A percentile compares a stretch with the other conserved stretches of the same genome.
Evolutionary conservation across 1,284 basidiomycete genomes (phyloP).

Genomic region (Rhodotorula sp.): DNA sequence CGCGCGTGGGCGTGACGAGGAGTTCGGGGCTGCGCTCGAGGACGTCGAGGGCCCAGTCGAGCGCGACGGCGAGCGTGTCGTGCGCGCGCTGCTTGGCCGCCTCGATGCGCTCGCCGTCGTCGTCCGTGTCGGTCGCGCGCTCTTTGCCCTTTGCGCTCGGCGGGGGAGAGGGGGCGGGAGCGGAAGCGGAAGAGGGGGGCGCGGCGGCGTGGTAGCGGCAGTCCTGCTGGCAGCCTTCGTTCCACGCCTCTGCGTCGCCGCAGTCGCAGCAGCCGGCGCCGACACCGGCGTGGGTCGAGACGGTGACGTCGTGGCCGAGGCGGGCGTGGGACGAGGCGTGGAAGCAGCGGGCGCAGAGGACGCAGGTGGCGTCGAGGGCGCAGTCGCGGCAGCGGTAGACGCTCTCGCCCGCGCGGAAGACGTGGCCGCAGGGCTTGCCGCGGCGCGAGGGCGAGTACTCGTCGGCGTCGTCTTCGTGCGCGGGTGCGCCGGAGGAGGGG

Average conservation of each 20-base stretch:
- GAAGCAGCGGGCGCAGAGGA: slow-evolving; percentile 84
- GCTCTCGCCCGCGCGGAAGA: slow-evolving; percentile 46
- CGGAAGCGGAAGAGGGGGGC: slow-evolving; percentile 8
- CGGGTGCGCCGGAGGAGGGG: not conserved
- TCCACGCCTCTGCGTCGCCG: slow-evolving; percentile 84
- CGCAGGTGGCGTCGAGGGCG: slow-evolving; percentile 80
- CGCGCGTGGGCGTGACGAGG: slow-evolving; percentile 6
- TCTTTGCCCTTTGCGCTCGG: slow-evolving; percentile 8
- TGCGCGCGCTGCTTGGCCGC: slow-evolving; percentile 1
- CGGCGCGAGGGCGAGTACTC: slow-evolving; percentile 23
- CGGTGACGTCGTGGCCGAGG: slow-evolving; percentile 78
- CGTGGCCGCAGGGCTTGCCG: slow-evolving; percentile 45
- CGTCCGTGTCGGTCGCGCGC: slow-evolving; percentile 25
- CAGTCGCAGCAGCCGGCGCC: slow-evolving; percentile 74
- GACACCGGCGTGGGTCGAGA: slow-evolving; percentile 85
- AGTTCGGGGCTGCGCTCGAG: slow-evolving; percentile 27
- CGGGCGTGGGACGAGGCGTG: slow-evolving; percentile 71
- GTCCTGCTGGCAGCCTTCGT: slow-evolving; percentile 30
- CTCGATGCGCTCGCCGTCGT: slow-evolving; percentile 20
- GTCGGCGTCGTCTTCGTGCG: not conserved
- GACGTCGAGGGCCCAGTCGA: slow-evolving; percentile 41
- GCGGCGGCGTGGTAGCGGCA: slow-evolving; percentile 32
- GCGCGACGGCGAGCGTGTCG: slow-evolving; percentile 5
- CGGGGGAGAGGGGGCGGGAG: not conserved
- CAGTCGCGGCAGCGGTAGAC: slow-evolving; percentile 66